Evolutionary conservation across 1,284 basidiomycete genomes (phyloP), one percentile per base, ranked within the genome.

Genomic region (Rhodotorula sp.): DNA sequence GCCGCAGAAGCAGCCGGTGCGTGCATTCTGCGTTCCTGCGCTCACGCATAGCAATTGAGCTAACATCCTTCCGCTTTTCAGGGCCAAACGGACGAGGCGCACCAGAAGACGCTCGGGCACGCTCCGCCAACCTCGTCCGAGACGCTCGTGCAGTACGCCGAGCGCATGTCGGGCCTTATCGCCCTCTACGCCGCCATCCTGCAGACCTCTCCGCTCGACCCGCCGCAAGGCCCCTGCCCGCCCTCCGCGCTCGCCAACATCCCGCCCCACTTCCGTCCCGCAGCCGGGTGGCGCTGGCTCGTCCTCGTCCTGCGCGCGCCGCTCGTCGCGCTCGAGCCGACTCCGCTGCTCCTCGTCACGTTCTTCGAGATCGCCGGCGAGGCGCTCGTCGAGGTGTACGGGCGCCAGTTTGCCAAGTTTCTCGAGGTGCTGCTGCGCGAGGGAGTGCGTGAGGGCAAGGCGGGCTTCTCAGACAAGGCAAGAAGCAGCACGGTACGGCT

Each of bases 181-280:
- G 88, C 93, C 16, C 87, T 99, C 34, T 99, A 97, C 84, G 92
- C 93, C 80, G 86, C 89, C 13, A 87, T 97, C 67, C 81, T 95
- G 53, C 86, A 85, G 73, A 83, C 83, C 16, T 81, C 75, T 8
- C 82, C 48, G 66, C 81, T 62, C 69, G 71, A 12, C 68, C 79
- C n/a, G 5, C 84, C 64, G 56, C 82, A 64, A 76, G 79, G 54
- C 74, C 79, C 46, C 23, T 79, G n/a, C n/a, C 21, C 49, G 0
- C 70, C 64, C 74, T 9, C 80, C 79, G 4, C 74, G 77, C 25
- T 81, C 80, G 4, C 73, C 78, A 41, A 75, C 78, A 25, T 89
- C 88, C 80, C 87, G 87, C 75, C 81, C 77, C 34, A 85, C 70
- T 92, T 84, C 86, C 58, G 86, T 85, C 66, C 89, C 85, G 52